A percentile compares a stretch with the other conserved stretches of the same genome.
Conservation (phyloP, 192 early-diverging fungal genomes). For the Entophlyctis helioformis region DNA sequence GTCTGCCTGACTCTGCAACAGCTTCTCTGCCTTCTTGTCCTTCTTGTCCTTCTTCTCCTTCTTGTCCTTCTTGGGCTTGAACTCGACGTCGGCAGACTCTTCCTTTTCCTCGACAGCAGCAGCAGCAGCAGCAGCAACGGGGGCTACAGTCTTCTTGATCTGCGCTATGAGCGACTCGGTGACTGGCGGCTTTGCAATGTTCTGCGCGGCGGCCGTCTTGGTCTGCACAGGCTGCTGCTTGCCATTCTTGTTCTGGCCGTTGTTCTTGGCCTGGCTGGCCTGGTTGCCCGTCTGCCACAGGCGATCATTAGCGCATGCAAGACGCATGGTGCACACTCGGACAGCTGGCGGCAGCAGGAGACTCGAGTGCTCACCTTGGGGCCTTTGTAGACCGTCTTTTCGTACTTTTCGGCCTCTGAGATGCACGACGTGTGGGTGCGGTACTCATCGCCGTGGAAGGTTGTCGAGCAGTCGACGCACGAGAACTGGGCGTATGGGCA, state of each 20-base stretch:
- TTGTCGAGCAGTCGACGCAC: constrained; percentile 82
- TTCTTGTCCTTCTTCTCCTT: constrained; percentile 3
- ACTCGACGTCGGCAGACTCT: too few species aligned
- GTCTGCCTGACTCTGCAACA: constrained; percentile 3
- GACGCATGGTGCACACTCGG: neutral
- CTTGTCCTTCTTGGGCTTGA: too few species aligned
- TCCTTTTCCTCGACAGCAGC: too few species aligned
- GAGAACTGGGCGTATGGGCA: constrained; percentile 76
- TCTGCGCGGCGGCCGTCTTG: constrained; percentile 1
- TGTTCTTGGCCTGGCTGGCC: constrained; percentile 2
- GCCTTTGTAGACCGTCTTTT: constrained; percentile 68
- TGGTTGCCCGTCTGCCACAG: constrained; percentile 1
- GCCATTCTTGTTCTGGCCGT: constrained; percentile 11
- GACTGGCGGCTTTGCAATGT: constrained; percentile 18
- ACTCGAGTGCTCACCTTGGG: constrained; percentile 26
- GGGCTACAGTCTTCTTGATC: constrained; percentile 7
- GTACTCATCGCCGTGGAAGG: constrained; percentile 66
- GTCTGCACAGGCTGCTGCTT: neutral
- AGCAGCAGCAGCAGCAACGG: too few species aligned
- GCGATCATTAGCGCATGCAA: neutral
- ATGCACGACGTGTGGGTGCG: constrained; percentile 81
- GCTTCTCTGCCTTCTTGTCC: constrained; percentile 3
- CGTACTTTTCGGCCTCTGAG: constrained; percentile 88
- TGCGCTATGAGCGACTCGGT: constrained; percentile 23
- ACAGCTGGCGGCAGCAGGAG: neutral